phyloP scores from a whole-genome alignment of 176 grass and related monocot species.

The Cocos nucifera region DNA sequence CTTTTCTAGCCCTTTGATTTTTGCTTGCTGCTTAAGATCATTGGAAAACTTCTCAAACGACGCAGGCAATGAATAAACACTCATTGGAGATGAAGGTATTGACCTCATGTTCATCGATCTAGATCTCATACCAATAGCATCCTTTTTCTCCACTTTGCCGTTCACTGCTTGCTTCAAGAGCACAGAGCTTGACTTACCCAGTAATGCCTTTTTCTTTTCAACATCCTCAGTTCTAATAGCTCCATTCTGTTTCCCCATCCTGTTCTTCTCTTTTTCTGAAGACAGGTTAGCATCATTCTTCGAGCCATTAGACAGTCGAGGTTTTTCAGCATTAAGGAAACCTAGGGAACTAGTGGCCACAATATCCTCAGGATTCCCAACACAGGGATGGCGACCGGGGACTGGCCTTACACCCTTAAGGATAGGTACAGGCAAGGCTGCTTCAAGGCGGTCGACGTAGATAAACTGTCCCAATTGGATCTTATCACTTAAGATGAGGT shows the following conservation, averaged over 20 bases:
- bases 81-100: constrained; percentile 26
- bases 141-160: constrained; percentile 25
- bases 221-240: constrained; percentile 19
- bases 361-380: constrained; percentile 46
- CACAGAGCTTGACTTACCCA: constrained; percentile 26
- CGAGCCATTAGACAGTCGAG: neutral
- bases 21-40: constrained; percentile 26
- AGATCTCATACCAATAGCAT: constrained; percentile 2
- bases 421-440: constrained; percentile 69
- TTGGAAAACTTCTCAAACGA: constrained; percentile 23
- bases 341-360: neutral
- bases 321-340: neutral
- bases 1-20: constrained; percentile 18
- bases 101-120: constrained; percentile 10
- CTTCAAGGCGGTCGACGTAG: constrained; percentile 60
- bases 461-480: constrained; percentile 93
- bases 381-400: constrained; percentile 55
- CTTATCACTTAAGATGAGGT: constrained; percentile 83
- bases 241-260: constrained; percentile 13
- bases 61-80: constrained; percentile 14
- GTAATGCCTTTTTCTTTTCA: constrained; percentile 21
- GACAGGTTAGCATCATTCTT: neutral
- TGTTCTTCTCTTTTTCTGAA: constrained; percentile 20
- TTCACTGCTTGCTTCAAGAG: constrained; percentile 25
- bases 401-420: constrained; percentile 63